A percentile compares a stretch with the other conserved stretches of the same genome.
phyloP scores from a whole-genome alignment of 202 grass and related monocot genomes.

The Zizania palustris region DNA sequence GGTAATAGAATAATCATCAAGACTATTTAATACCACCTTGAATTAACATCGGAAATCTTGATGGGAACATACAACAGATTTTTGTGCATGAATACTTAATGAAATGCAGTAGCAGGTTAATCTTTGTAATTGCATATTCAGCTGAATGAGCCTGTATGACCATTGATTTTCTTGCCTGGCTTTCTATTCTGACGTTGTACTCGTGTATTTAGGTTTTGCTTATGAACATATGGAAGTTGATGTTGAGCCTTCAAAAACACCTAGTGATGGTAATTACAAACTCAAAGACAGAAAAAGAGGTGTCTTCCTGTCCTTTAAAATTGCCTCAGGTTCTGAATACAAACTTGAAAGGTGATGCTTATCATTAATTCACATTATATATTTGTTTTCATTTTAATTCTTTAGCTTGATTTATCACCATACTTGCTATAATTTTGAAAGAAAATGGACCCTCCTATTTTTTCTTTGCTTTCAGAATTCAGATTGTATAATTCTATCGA shows the following conservation, averaged over 20 bases:
- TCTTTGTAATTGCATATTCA: constrained; percentile 12
- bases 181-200: constrained; percentile 20
- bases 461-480: constrained; percentile 25
- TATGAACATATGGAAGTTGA: constrained; percentile 92
- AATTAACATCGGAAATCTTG: background rate
- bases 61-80: constrained; percentile 20
- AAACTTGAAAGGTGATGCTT: constrained; percentile 72
- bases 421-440: background rate
- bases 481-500: background rate
- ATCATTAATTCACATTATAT: constrained; percentile 8
- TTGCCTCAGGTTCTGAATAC: constrained; percentile 74
- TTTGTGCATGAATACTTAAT: constrained; percentile 4
- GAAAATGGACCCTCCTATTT: background rate
- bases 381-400: background rate
- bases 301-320: constrained; percentile 76
- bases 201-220: constrained; percentile 61
- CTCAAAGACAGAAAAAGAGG: constrained; percentile 67
- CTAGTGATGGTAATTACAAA: constrained; percentile 56
- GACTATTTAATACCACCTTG: background rate
- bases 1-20: constrained; percentile 56
- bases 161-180: constrained; percentile 11
- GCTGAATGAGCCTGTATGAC: constrained; percentile 9
- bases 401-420: background rate
- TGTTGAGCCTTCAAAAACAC: constrained; percentile 65
- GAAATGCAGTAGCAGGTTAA: background rate